Percentiles rank a stretch among this genome's conserved stretches.
Conservation (phyloP, 768 basidiomycete species). For the Mycena galopus region DNA sequence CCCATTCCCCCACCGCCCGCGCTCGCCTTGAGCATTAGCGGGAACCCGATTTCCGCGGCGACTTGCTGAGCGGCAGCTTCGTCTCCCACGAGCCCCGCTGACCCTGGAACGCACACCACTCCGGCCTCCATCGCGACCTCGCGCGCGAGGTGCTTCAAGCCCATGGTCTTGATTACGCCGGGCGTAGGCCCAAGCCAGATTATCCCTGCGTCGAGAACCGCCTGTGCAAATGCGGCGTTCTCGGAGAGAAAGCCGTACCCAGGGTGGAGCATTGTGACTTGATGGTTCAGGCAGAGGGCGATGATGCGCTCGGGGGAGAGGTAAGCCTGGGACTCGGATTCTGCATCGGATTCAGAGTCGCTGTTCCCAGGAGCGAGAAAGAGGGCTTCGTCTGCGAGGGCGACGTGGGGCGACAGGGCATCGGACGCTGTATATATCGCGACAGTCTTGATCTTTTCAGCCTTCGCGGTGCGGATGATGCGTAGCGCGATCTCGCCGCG, state of each 20-base stretch:
- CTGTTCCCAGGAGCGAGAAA: constrained; percentile 18
- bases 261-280: constrained; percentile 68
- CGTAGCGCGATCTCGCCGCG: constrained; percentile 81
- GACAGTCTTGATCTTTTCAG: constrained; percentile 65
- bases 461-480: constrained; percentile 68
- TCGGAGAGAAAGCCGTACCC: constrained; percentile 79
- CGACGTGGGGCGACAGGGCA: constrained; percentile 68
- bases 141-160: constrained; percentile 72
- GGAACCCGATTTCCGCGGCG: constrained; percentile 64
- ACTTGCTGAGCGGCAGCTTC: constrained; percentile 34
- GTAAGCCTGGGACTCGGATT: constrained; percentile 61
- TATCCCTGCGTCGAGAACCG: constrained; percentile 61
- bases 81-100: constrained; percentile 57
- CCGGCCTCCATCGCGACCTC: constrained; percentile 59
- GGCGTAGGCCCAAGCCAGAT: constrained; percentile 71
- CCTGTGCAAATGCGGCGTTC: constrained; percentile 66
- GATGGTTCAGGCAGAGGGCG: constrained; percentile 53
- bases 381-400: constrained; percentile 64
- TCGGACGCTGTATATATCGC: constrained; percentile 73
- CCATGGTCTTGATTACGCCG: constrained; percentile 65
- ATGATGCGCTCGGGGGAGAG: constrained; percentile 55
- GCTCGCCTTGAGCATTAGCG: constrained; percentile 76
- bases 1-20: constrained; percentile 82
- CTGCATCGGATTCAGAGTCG: neutral
- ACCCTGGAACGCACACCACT: constrained; percentile 70